These are phyloP conservation scores for Besnoitia besnoiti DNA, from an alignment of 169 alveolate species.

Conservation along the genomic window DNA sequence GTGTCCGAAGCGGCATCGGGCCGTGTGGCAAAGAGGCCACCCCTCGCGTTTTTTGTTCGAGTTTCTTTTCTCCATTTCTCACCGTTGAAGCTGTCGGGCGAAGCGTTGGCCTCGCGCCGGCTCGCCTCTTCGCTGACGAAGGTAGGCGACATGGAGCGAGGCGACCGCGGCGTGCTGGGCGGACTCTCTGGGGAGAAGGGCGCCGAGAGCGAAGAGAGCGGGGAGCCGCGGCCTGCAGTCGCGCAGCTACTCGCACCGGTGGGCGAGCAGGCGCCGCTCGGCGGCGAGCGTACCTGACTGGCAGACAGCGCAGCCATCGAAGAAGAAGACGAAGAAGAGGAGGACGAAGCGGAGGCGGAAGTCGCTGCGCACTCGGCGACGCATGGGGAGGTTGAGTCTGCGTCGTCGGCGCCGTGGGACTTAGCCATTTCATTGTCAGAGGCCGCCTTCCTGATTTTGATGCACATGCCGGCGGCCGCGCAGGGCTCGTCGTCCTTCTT, in stretches of 20 bases:
- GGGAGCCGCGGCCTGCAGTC: background rate
- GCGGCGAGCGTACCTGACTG: background rate
- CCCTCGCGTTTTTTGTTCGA: no score
- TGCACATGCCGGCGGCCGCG: background rate
- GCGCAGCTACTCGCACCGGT: background rate
- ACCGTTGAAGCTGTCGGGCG: background rate
- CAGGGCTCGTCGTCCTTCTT: no score
- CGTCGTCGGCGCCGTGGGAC: background rate
- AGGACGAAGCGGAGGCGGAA: background rate
- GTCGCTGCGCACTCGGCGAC: background rate
- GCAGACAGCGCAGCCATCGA: background rate
- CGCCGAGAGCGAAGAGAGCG: background rate
- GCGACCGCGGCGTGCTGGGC: background rate
- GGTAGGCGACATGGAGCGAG: background rate
- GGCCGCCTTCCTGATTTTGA: background rate
- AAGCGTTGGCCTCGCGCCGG: background rate
- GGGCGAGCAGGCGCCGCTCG: background rate
- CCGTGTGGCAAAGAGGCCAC: no score
- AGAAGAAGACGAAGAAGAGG: background rate
- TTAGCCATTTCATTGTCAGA: background rate
- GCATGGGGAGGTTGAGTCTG: background rate
- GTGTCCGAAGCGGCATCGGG: no score
- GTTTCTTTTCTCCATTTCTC: background rate
- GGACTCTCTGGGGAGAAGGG: background rate
- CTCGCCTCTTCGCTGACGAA: slow-evolving; percentile 5